Percentiles rank a stretch among this genome's conserved stretches.
Evolutionary conservation across 2,329 filamentous ascomycete species (phyloP).

Genomic region (Penicillium sp.): DNA sequence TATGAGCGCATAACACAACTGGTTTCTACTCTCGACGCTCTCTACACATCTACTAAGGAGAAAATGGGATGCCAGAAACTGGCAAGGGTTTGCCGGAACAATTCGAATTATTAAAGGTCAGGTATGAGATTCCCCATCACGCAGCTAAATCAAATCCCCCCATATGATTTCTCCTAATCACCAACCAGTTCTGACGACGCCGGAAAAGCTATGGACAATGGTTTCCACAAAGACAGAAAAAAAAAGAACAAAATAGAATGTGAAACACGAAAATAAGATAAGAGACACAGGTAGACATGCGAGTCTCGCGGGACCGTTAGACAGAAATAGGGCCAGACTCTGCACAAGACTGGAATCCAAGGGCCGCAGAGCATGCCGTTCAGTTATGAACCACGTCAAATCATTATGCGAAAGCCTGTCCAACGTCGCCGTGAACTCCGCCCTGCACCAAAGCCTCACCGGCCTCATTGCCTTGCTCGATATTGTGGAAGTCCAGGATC

Average conservation of each 20-base stretch:
- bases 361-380: constrained; percentile 2
- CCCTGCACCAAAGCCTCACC: constrained; percentile 33
- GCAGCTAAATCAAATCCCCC: constrained; percentile 9
- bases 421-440: constrained; percentile 16
- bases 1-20: background rate
- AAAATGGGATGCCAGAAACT: background rate
- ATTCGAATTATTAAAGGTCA: constrained; percentile 2
- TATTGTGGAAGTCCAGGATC: constrained; percentile 97
- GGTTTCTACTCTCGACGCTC: background rate
- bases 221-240: constrained; percentile 18
- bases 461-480: constrained; percentile 58
- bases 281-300: constrained; percentile 7
- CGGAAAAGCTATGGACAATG: constrained; percentile 29
- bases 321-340: constrained; percentile 22
- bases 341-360: constrained; percentile 14
- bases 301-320: constrained; percentile 19
- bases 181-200: constrained; percentile 29
- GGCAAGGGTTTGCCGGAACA: background rate
- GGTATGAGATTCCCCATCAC: constrained; percentile 6
- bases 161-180: constrained; percentile 20
- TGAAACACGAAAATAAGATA: constrained; percentile 5
- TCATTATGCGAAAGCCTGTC: constrained; percentile 30
- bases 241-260: constrained; percentile 16
- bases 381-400: background rate
- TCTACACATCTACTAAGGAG: background rate